Evolutionary conservation across 345 rosid species (phyloP), one percentile per base, ranked within the genome.

Genomic region (Arabidopsis arenosa): DNA sequence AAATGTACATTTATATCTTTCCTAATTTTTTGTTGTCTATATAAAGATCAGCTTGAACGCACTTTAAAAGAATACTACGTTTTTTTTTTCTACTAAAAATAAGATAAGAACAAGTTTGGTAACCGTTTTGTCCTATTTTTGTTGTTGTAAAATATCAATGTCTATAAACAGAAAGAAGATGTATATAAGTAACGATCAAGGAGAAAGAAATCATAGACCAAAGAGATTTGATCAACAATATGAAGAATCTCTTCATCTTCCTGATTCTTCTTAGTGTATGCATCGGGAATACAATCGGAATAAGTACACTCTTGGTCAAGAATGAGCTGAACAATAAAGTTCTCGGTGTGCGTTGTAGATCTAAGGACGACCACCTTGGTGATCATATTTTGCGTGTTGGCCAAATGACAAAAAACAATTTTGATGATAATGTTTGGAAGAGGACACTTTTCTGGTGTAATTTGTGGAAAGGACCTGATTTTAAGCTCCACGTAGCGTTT

Each of bases 301-400:
- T 14, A 39, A 62, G 2, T 7, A 39, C 9, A 37, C 30, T 72
- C 5, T 1, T 40, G 52, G 28, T 72, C 12, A 51, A n/a, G 30
- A 72, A 72, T 41, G 68, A 72, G 15, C 41, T 72, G 2, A 7
- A 37, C 12, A 39, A 61, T 4, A 28, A 62, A 26, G 5, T 14
- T 7, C 69, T 72, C 2, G 66, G 21, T n/a, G 61, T 72, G 12
- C 68, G 57, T 37, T 72, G 76, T 15, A 72, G 9, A 63, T 72
- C 76, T 11, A 72, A 72, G 48, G 9, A 72, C 62, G 11, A 72
- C 52, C 3, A 72, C 7, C 76, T 72, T 40, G 61, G 68, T 48
- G 32, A 61, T 21, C 69, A 51, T 62, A n/a, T 21, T 39, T 48
- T 72, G 11, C 6, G 3, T 0, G 40, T 28, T 15, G 68, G 69